phyloP scores from a whole-genome alignment of 352 stramenopile species.

The Phytophthora tubulina region DNA sequence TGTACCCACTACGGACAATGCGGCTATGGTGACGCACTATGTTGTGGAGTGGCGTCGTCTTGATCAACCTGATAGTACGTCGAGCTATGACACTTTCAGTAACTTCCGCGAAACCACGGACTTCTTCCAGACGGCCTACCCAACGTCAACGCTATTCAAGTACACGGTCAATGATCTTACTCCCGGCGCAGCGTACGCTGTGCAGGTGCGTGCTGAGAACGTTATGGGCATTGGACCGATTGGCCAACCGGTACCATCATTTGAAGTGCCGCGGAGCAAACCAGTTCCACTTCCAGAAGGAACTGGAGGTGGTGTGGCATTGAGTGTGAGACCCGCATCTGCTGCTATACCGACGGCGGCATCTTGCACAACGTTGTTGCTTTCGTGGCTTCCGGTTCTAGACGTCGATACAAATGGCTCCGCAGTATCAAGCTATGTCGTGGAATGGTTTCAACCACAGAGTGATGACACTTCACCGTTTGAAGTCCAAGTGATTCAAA shows the following conservation, averaged over 20 bases:
- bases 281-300: constrained; percentile 55
- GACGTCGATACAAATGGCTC: constrained; percentile 49
- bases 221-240: constrained; percentile 69
- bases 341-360: constrained; percentile 22
- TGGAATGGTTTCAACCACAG: constrained; percentile 78
- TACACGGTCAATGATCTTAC: constrained; percentile 64
- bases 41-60: constrained; percentile 84
- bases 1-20: constrained; percentile 83
- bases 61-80: constrained; percentile 33
- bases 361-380: constrained; percentile 42
- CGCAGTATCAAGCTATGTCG: constrained; percentile 65
- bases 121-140: constrained; percentile 62
- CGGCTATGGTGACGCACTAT: constrained; percentile 87
- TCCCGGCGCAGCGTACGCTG: constrained; percentile 58
- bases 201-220: constrained; percentile 74
- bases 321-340: constrained; percentile 60
- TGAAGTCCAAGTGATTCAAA: constrained; percentile 81
- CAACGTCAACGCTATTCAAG: constrained; percentile 70
- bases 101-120: constrained; percentile 51
- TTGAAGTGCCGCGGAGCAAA: constrained; percentile 72
- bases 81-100: constrained; percentile 15
- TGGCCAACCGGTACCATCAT: constrained; percentile 50
- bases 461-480: constrained; percentile 42
- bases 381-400: constrained; percentile 65
- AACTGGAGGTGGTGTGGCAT: constrained; percentile 54